Evolutionary conservation across 2,329 filamentous ascomycete genomes (phyloP).

Genomic region (Penicillium sp.): DNA sequence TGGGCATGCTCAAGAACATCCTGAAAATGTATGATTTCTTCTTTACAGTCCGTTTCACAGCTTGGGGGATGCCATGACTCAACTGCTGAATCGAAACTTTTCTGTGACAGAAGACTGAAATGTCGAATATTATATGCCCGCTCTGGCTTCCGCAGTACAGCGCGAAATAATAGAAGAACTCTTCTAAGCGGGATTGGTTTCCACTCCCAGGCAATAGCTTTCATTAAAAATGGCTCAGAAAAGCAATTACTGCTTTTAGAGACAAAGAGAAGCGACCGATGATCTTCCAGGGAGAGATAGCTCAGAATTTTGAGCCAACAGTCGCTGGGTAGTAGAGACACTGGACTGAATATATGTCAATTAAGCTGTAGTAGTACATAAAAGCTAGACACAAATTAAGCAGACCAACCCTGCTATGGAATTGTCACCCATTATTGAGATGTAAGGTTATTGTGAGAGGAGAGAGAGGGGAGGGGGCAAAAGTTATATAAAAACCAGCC

Average conservation of each 20-base stretch:
- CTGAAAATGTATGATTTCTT: conserved; percentile 7
- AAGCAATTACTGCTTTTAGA: conserved; percentile 8
- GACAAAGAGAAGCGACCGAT: conserved; percentile 10
- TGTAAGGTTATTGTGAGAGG: neutral
- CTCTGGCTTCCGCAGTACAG: conserved; percentile 8
- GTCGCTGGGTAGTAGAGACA: conserved; percentile 6
- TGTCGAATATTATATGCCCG: conserved; percentile 9
- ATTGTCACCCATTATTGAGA: neutral
- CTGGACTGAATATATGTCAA: conserved; percentile 5
- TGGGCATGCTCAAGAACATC: conserved; percentile 10
- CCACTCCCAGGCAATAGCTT: conserved; percentile 10
- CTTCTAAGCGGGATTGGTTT: conserved; percentile 10
- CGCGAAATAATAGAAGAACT: conserved; percentile 10
- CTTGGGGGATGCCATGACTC: conserved; percentile 9
- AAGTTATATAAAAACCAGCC: neutral
- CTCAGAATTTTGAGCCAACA: conserved; percentile 10
- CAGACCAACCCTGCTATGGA: neutral
- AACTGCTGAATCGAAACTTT: neutral
- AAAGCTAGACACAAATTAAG: neutral
- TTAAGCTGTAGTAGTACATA: neutral
- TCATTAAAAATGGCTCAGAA: conserved; percentile 7
- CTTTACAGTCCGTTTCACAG: conserved; percentile 6
- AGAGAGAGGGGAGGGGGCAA: neutral
- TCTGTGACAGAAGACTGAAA: conserved; percentile 10
- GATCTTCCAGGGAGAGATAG: conserved; percentile 6